Percentiles rank a stretch among this genome's conserved stretches.
Evolutionary conservation across 805 yeast species (phyloP).

Genomic region (Cyberlindnera suaveolens): DNA sequence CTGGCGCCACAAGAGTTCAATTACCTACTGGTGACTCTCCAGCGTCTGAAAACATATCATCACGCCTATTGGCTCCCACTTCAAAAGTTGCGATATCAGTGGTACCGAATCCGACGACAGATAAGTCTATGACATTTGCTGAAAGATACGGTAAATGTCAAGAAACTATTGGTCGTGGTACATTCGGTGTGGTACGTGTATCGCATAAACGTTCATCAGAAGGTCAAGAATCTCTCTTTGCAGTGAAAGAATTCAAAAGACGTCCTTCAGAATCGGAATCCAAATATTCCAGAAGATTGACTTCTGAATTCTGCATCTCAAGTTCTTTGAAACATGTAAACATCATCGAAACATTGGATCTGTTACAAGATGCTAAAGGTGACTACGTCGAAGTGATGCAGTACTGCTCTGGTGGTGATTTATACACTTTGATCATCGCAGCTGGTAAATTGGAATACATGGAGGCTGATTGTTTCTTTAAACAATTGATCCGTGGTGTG

Average conservation of each 20-base stretch:
- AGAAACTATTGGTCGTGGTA: slow-evolving; percentile 89
- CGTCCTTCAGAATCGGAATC: slow-evolving; percentile 56
- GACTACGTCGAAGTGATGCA: slow-evolving; percentile 86
- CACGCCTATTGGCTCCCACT: slow-evolving; percentile 22
- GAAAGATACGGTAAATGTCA: slow-evolving; percentile 93
- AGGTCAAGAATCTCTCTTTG: slow-evolving; percentile 51
- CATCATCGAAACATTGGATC: slow-evolving; percentile 69
- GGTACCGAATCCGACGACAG: background rate
- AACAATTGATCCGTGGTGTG: slow-evolving; percentile 79
- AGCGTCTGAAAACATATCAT: slow-evolving; percentile 5
- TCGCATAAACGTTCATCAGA: slow-evolving; percentile 57
- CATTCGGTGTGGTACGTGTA: slow-evolving; percentile 89
- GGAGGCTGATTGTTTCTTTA: slow-evolving; percentile 88
- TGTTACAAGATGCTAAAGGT: slow-evolving; percentile 75
- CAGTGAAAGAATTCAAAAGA: slow-evolving; percentile 81
- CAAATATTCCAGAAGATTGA: slow-evolving; percentile 64
- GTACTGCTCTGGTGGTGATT: slow-evolving; percentile 76
- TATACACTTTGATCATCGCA: slow-evolving; percentile 66
- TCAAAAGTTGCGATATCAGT: background rate
- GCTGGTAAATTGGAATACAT: slow-evolving; percentile 73
- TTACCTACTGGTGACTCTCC: background rate
- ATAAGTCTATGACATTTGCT: slow-evolving; percentile 44
- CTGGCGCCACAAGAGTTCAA: slow-evolving; percentile 28
- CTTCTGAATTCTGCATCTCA: slow-evolving; percentile 78
- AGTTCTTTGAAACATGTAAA: slow-evolving; percentile 73